phyloP scores from a whole-genome alignment of 1,284 basidiomycete species.

The Ganoderma lucidum region DNA sequence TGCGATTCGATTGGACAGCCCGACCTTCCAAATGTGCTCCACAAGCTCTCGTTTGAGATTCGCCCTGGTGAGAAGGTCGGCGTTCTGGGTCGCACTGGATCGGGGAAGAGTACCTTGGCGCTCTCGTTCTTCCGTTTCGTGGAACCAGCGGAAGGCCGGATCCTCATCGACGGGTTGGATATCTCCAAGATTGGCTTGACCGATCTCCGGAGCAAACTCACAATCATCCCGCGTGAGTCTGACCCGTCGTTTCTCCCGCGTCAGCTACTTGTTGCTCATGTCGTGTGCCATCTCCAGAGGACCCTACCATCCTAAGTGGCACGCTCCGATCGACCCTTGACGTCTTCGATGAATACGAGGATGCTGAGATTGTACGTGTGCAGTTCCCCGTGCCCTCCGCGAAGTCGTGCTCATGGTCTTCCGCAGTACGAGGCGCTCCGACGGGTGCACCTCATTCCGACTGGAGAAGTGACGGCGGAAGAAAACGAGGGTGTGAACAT shows the following conservation, averaged over 20 bases:
- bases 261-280: background rate
- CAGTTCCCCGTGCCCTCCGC: conserved; percentile 2
- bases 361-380: conserved; percentile 74
- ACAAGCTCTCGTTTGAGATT: conserved; percentile 83
- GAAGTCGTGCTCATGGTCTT: conserved; percentile 8
- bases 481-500: conserved; percentile 67
- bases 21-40: conserved; percentile 87
- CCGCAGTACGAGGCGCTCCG: conserved; percentile 86
- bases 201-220: conserved; percentile 85
- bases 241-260: background rate
- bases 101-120: conserved; percentile 90
- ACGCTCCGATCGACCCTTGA: conserved; percentile 87
- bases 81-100: conserved; percentile 90
- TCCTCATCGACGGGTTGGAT: conserved; percentile 89
- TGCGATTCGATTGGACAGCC: conserved; percentile 53
- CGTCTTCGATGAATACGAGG: conserved; percentile 89
- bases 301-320: conserved; percentile 90
- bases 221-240: conserved; percentile 89
- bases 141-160: conserved; percentile 84
- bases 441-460: conserved; percentile 86
- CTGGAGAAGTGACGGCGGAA: conserved; percentile 56
- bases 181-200: conserved; percentile 88
- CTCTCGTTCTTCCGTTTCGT: conserved; percentile 97
- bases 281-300: conserved; percentile 50
- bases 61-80: conserved; percentile 86